Percentiles rank a stretch among this genome's conserved stretches.
Conservation (phyloP, 2,329 filamentous ascomycete genomes). For the Elsinoe batatas region DNA sequence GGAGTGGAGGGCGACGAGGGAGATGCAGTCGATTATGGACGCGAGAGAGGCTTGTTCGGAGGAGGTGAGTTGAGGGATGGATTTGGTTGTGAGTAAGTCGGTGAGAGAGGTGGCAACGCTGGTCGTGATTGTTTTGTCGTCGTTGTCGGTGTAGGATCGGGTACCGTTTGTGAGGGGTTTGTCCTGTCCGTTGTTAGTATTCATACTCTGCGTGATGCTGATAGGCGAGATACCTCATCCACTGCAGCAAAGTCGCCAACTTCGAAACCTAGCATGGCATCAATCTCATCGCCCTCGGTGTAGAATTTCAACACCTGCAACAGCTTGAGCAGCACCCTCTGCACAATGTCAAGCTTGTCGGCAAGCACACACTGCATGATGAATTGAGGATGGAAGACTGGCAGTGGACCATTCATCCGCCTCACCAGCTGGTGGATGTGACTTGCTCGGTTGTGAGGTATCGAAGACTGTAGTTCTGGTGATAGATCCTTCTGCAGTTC, state of each 20-base stretch:
- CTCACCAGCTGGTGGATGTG: conserved; percentile 76
- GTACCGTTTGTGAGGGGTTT: neutral
- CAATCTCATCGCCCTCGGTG: conserved; percentile 67
- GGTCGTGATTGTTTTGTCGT: conserved; percentile 60
- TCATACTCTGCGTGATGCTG: neutral
- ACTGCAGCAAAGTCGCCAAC: conserved; percentile 42
- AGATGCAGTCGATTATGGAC: conserved; percentile 54
- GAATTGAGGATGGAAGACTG: conserved; percentile 87
- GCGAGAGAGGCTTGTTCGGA: conserved; percentile 13
- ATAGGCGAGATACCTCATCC: conserved; percentile 31
- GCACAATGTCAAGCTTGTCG: conserved; percentile 64
- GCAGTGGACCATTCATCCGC: conserved; percentile 73
- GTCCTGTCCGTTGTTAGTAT: neutral
- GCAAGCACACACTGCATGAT: conserved; percentile 75
- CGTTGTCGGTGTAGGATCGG: conserved; percentile 43
- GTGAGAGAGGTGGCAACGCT: conserved; percentile 59
- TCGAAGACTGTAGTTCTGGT: conserved; percentile 43
- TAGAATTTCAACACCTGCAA: conserved; percentile 73
- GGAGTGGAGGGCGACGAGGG: conserved; percentile 74
- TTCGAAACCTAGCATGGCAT: conserved; percentile 59
- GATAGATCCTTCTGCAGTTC: conserved; percentile 52
- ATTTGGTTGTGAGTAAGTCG: conserved; percentile 63
- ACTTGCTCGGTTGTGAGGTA: conserved; percentile 42
- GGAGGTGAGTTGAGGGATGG: conserved; percentile 44
- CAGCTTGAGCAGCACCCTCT: conserved; percentile 61